A percentile compares a stretch with the other conserved stretches of the same genome.
Conservation (phyloP, 225 moss, liverwort and hornwort species). For the Bryum argenteum region DNA sequence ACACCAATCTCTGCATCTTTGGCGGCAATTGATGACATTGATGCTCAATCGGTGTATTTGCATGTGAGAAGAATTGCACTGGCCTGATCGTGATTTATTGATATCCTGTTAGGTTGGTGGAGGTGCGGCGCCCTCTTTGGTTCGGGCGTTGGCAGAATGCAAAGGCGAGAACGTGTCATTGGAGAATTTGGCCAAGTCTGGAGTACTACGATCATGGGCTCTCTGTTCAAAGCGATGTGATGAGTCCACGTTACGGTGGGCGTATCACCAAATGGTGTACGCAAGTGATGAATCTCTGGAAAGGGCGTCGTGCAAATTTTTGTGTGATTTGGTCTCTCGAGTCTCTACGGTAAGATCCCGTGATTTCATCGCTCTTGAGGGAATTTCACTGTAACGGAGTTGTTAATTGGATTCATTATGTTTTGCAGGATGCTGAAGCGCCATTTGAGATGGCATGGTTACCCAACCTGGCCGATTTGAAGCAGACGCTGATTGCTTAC, state of each 20-base stretch:
- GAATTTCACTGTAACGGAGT: not conserved
- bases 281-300: slow-evolving; percentile 43
- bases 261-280: slow-evolving; percentile 51
- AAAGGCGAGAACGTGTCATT: slow-evolving; percentile 29
- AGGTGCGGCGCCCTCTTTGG: slow-evolving; percentile 17
- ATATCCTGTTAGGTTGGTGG: slow-evolving; percentile 24
- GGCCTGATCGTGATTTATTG: not conserved
- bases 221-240: slow-evolving; percentile 40
- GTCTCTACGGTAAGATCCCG: slow-evolving; percentile 36
- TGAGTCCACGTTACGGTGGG: slow-evolving; percentile 46
- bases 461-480: slow-evolving; percentile 43
- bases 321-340: slow-evolving; percentile 37
- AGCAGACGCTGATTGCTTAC: slow-evolving; percentile 42
- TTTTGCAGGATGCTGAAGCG: slow-evolving; percentile 40
- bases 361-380: not conserved
- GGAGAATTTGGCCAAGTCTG: slow-evolving; percentile 38
- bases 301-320: slow-evolving; percentile 44
- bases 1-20: slow-evolving; percentile 74
- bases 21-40: slow-evolving; percentile 43
- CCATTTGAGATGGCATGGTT: slow-evolving; percentile 52
- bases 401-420: not conserved
- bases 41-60: no score
- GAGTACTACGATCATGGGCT: slow-evolving; percentile 50
- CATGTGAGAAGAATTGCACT: not conserved
- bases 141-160: slow-evolving; percentile 27